Percentiles rank a stretch among this genome's conserved stretches.
phyloP scores from a whole-genome alignment of 768 basidiomycete species.

The Boletus bicolor region DNA sequence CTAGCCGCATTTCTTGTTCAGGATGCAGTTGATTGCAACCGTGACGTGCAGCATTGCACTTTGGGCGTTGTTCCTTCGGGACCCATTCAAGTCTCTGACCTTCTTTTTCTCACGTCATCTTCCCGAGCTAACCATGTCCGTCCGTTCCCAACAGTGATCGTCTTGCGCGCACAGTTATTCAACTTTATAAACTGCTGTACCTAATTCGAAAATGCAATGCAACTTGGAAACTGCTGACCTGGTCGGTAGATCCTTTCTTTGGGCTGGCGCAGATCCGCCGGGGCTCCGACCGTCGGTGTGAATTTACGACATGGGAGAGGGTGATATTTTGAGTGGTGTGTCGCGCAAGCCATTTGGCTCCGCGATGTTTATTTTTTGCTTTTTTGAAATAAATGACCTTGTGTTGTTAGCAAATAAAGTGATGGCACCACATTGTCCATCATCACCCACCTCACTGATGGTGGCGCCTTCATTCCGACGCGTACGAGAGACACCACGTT shows the following conservation, averaged over 20 bases:
- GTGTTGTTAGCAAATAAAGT: constrained; percentile 2
- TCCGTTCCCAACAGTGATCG: neutral
- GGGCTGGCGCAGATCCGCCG: neutral
- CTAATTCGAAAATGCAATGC: constrained; percentile 11
- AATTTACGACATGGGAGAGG: neutral
- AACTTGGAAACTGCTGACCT: neutral
- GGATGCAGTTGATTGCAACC: constrained; percentile 48
- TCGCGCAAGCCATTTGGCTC: neutral
- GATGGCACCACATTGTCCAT: neutral
- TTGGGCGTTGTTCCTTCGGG: constrained; percentile 63
- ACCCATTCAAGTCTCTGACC: constrained; percentile 83
- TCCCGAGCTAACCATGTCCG: constrained; percentile 17
- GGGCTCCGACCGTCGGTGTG: neutral
- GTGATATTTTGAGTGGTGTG: constrained; percentile 1
- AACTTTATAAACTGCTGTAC: constrained; percentile 12
- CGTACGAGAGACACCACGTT: constrained; percentile 10
- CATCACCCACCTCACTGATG: neutral
- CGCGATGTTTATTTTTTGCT: neutral
- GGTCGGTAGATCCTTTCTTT: neutral
- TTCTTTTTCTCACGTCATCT: neutral
- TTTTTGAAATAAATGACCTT: constrained; percentile 1
- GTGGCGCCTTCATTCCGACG: constrained; percentile 21
- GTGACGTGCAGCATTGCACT: constrained; percentile 55
- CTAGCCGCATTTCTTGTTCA: constrained; percentile 12
- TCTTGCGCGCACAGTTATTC: neutral